Percentiles rank a stretch among this genome's conserved stretches.
These are phyloP conservation scores for Dalbergia cochinchinensis DNA, from an alignment of 306 rosid genomes.

Conservation along the genomic window DNA sequence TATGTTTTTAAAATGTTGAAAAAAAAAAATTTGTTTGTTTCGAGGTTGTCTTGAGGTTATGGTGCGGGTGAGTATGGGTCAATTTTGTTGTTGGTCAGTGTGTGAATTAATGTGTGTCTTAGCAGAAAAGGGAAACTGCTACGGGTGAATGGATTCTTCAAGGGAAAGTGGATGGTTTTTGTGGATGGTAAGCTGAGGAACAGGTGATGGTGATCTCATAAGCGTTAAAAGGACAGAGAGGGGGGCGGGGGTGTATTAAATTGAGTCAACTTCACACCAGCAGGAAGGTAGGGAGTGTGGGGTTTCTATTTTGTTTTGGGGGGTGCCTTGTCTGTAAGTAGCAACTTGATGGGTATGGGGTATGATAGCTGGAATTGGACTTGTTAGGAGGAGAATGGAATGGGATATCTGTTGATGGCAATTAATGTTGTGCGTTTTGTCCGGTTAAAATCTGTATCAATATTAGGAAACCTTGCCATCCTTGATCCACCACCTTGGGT, in stretches of 20 bases:
- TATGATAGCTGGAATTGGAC: conserved; percentile 61
- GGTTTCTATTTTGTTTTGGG: conserved; percentile 38
- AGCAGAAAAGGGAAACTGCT: not conserved
- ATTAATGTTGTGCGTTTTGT: conserved; percentile 49
- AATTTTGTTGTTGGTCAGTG: conserved; percentile 38
- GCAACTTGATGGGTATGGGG: conserved; percentile 57
- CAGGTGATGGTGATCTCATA: conserved; percentile 41
- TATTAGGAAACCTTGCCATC: conserved; percentile 26
- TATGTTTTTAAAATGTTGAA: too few relatives aligned
- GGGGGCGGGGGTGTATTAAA: conserved; percentile 38
- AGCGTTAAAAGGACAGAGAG: conserved; percentile 1
- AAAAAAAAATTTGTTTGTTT: not conserved
- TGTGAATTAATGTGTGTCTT: conserved; percentile 9
- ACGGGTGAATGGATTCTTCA: not conserved
- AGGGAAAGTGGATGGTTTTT: conserved; percentile 11
- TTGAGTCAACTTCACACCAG: conserved; percentile 60
- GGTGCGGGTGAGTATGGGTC: conserved; percentile 45
- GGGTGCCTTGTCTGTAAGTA: conserved; percentile 49
- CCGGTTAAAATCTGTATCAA: conserved; percentile 25
- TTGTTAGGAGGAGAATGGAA: conserved; percentile 43
- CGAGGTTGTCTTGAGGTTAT: conserved; percentile 10
- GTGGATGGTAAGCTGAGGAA: conserved; percentile 22
- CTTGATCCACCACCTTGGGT: conserved; percentile 4
- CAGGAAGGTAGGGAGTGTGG: conserved; percentile 53
- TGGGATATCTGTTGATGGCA: conserved; percentile 34